A percentile compares a stretch with the other conserved stretches of the same genome.
phyloP scores from a whole-genome alignment of 345 rosid genomes.

The Populus simonii region DNA sequence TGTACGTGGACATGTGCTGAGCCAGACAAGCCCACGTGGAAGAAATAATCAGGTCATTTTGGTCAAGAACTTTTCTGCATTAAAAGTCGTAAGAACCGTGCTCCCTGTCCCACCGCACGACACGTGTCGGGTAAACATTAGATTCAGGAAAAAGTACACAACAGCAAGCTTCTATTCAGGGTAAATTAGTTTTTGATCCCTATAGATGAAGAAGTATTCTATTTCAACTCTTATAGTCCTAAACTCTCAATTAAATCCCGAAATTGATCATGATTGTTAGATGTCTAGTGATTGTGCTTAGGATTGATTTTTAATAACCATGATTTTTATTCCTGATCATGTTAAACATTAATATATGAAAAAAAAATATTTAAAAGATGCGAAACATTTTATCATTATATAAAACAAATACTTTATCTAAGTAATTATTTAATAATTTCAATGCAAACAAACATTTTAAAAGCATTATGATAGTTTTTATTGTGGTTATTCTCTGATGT shows the following conservation, averaged over 20 bases:
- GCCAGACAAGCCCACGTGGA: too few relatives aligned
- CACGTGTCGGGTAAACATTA: not conserved
- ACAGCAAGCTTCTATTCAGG: not conserved
- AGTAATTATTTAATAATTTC: too few relatives aligned
- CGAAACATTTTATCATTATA: too few relatives aligned
- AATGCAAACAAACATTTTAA: too few relatives aligned
- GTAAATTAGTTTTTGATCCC: not conserved
- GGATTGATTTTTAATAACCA: not conserved
- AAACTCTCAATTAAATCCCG: not conserved
- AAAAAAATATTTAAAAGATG: too few relatives aligned
- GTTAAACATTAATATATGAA: too few relatives aligned
- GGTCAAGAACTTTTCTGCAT: not conserved
- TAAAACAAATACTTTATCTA: too few relatives aligned
- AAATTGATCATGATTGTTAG: too few relatives aligned
- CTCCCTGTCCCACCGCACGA: not conserved
- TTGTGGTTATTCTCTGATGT: too few relatives aligned
- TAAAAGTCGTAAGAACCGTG: not conserved
- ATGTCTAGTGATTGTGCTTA: not conserved
- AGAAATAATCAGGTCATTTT: not conserved
- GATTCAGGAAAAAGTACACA: not conserved
- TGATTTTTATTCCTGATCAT: not conserved
- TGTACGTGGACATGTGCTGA: not conserved
- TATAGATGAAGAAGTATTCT: not conserved
- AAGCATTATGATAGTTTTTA: too few relatives aligned
- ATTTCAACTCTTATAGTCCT: not conserved